Conservation (phyloP, 2,329 filamentous ascomycete genomes). For the Aschersonia sp. region DNA sequence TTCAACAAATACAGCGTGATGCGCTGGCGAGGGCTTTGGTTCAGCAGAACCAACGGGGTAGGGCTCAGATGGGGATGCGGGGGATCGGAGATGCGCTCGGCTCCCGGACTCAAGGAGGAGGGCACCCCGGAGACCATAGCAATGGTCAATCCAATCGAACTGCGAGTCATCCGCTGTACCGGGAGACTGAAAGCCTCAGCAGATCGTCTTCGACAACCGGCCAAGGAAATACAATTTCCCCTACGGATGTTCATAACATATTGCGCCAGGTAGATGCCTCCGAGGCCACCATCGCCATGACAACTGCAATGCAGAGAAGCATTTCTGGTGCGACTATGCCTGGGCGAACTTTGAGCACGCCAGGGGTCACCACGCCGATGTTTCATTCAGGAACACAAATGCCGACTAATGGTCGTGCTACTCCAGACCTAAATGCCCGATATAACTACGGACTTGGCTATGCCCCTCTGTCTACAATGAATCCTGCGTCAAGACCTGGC, state of each 20-base stretch:
- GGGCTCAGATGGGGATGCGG: constrained; percentile 24
- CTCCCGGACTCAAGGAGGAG: constrained; percentile 4
- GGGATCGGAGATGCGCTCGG: constrained; percentile 20
- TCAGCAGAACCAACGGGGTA: constrained; percentile 27
- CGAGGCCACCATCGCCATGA: constrained; percentile 29
- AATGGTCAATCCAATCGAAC: constrained; percentile 11
- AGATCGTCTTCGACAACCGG: constrained; percentile 8
- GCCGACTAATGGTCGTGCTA: constrained; percentile 26
- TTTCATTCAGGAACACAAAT: constrained; percentile 20
- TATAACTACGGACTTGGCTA: constrained; percentile 15
- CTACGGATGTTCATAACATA: constrained; percentile 29
- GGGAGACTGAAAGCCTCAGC: constrained; percentile 18
- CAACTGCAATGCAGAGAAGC: constrained; percentile 36
- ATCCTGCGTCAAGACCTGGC: constrained; percentile 12
- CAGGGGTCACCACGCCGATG: constrained; percentile 28
- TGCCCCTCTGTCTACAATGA: constrained; percentile 7
- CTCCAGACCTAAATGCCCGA: constrained; percentile 26
- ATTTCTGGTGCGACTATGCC: constrained; percentile 30
- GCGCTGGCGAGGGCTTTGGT: constrained; percentile 25
- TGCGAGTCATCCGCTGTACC: constrained; percentile 15
- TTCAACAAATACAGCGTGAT: constrained; percentile 32
- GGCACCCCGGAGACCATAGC: constrained; percentile 10
- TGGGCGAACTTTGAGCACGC: constrained; percentile 16
- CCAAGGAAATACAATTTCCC: constrained; percentile 18
- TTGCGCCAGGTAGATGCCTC: constrained; percentile 30